Evolutionary conservation across 345 rosid species (phyloP), one percentile per base, ranked within the genome.

Genomic region (Pugionium cornutum): DNA sequence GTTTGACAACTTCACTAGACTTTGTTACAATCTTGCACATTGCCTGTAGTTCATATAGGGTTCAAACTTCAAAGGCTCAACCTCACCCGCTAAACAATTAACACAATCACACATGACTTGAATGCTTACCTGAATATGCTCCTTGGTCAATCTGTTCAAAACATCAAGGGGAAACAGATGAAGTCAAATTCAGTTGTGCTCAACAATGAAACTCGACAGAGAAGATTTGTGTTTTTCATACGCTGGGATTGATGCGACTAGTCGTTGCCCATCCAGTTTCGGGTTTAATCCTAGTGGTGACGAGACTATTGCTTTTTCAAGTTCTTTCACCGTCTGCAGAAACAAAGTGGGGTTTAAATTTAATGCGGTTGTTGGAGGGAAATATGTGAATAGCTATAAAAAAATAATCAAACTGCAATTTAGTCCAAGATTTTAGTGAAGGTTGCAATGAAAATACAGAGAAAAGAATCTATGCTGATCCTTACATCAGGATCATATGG

Each of bases 221-320:
- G 49, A 75, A 36, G 49, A 42, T 4, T 18, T 18, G 18, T 18
- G 18, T 18, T 42, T 35, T 43, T 0, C n/a, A 8, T 82, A 94
- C 97, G 84, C 80, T 58, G 99, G 99, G 75, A 94, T 85, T 41
- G 82, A 67, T 58, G 95, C 97, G 58, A 94, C 76, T 40, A 94
- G 81, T 18, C 97, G 83, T 61, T 94, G 80, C 2, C 97, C 95
- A 55, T 94, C 97, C 1, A 70, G 82, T 68, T 56, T 80, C 1
- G 99, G 99, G 83, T 89, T 88, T 78, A 94, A 77, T 30, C 99
- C 97, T 61, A 94, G 65, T 5, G 99, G 96, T 5, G 99, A 90
- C 0, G 96, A 76, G 70, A 88, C 87, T 26, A 94, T 90, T 32
- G 97, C 97, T 5, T 66, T 86, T 80, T 94, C 95, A 53, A 94